These are phyloP conservation scores for Phytophthora hibernalis DNA, from an alignment of 352 stramenopile species.

Conservation along the genomic window DNA sequence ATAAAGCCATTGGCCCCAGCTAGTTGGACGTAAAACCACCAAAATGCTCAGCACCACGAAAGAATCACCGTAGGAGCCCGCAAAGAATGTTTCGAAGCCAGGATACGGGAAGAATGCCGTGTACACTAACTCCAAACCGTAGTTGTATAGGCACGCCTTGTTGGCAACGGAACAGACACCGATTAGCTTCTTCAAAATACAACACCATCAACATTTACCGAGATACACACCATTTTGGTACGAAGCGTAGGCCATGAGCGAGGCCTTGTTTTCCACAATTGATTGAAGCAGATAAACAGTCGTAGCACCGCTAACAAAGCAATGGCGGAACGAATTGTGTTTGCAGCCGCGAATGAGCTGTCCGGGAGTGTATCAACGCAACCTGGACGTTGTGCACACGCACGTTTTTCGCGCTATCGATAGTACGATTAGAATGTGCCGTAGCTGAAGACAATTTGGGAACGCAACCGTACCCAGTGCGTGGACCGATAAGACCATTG, in stretches of 20 bases:
- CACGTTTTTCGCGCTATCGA: constrained; percentile 55
- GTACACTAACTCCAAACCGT: constrained; percentile 47
- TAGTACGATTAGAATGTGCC: background rate
- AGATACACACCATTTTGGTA: constrained; percentile 20
- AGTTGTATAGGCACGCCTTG: constrained; percentile 22
- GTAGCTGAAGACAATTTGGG: background rate
- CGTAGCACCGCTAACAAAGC: constrained; percentile 19
- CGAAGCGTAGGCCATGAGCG: background rate
- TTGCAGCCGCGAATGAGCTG: constrained; percentile 42
- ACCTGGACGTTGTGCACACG: constrained; percentile 27
- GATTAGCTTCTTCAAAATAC: background rate
- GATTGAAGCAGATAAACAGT: constrained; percentile 24
- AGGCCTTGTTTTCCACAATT: constrained; percentile 32
- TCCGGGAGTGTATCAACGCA: constrained; percentile 51
- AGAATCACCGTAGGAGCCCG: constrained; percentile 23
- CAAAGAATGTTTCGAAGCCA: constrained; percentile 47
- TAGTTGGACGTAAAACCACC: constrained; percentile 49
- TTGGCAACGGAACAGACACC: background rate
- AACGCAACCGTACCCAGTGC: constrained; percentile 40
- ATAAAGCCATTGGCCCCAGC: constrained; percentile 66
- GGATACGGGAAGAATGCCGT: constrained; percentile 61
- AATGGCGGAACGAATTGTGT: constrained; percentile 43
- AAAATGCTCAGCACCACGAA: constrained; percentile 58
- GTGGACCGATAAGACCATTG: constrained; percentile 42
- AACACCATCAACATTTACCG: background rate